Evolutionary conservation across 352 stramenopile species (phyloP).

Genomic region (Aphanomyces astaci): DNA sequence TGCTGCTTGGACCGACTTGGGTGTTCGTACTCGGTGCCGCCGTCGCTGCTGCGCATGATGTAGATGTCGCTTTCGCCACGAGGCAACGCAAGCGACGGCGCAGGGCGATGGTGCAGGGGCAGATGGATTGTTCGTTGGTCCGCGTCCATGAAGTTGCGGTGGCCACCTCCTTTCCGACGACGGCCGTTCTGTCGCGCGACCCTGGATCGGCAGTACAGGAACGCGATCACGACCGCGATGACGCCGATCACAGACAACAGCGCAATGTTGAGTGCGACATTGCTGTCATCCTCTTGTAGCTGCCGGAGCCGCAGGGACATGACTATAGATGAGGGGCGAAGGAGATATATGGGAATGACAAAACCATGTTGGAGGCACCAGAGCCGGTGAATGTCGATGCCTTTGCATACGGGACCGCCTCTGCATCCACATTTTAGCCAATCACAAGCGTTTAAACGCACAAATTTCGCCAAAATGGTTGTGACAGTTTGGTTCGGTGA

Average conservation of each 20-base stretch:
- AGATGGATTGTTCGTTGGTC: neutral
- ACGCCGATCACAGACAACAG: neutral
- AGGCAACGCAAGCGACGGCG: neutral
- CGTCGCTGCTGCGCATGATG: constrained; percentile 1
- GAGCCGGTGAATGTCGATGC: neutral
- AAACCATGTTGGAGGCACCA: no score
- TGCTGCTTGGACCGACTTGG: neutral
- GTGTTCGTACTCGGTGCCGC: neutral
- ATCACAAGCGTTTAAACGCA: no score
- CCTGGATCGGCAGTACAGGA: neutral
- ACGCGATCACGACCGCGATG: neutral
- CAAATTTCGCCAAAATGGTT: no score
- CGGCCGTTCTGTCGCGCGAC: neutral
- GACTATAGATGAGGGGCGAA: neutral
- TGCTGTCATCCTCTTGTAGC: neutral
- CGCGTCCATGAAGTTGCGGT: neutral
- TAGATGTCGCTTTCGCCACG: constrained; percentile 7
- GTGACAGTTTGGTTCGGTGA: no score
- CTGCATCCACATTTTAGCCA: no score
- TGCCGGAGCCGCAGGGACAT: neutral
- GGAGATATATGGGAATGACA: no score
- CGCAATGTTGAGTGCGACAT: neutral
- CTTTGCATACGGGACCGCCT: no score
- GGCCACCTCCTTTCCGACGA: neutral
- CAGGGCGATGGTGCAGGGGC: neutral